These are phyloP conservation scores for Naganishia onofrii DNA, from an alignment of 768 basidiomycete species.

Conservation along the genomic window DNA sequence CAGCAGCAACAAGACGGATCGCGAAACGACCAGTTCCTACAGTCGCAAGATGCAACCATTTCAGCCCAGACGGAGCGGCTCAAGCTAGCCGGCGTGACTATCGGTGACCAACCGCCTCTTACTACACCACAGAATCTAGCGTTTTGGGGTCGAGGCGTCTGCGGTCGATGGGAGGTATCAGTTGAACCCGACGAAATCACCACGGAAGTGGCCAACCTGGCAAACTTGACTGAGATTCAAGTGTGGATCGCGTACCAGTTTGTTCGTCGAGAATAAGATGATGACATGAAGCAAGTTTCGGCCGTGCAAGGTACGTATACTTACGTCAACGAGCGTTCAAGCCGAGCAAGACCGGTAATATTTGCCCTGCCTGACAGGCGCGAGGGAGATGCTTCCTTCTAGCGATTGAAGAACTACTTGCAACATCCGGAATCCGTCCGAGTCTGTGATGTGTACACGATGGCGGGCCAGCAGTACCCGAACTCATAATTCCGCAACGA, in stretches of 20 bases:
- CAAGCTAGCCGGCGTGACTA: not conserved
- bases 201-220: not conserved
- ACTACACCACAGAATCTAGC: not conserved
- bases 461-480: too few relatives aligned
- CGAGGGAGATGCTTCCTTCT: too few relatives aligned
- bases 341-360: too few relatives aligned
- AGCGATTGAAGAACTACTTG: too few relatives aligned
- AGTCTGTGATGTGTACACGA: too few relatives aligned
- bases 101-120: not conserved
- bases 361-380: too few relatives aligned
- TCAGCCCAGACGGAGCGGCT: not conserved
- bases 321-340: too few relatives aligned
- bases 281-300: too few relatives aligned
- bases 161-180: not conserved
- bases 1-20: not conserved
- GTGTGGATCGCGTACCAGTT: constrained; percentile 8
- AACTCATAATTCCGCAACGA: too few relatives aligned
- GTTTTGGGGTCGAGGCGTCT: not conserved
- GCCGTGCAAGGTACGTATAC: too few relatives aligned
- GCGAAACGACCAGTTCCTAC: not conserved
- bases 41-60: not conserved
- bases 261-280: too few relatives aligned
- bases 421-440: too few relatives aligned
- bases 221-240: not conserved
- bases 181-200: not conserved